Conservation (phyloP, 2,329 filamentous ascomycete species). For the Xylariales sp. region DNA sequence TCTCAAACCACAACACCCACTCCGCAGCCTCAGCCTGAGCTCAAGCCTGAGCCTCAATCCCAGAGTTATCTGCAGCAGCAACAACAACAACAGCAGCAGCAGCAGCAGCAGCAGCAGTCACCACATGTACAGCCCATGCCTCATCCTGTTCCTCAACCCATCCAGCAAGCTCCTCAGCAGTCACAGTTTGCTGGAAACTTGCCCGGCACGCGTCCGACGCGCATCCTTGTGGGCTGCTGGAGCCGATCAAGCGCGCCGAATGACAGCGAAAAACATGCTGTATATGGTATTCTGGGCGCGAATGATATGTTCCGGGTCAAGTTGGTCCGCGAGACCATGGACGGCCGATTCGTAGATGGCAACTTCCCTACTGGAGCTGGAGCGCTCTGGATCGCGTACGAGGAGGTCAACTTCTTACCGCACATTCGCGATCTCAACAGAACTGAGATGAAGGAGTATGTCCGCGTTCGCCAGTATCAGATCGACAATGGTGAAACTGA, state of each 20-base stretch:
- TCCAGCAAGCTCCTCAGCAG: not conserved
- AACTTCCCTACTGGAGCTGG: constrained; percentile 59
- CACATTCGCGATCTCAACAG: constrained; percentile 48
- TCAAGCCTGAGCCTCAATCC: not conserved
- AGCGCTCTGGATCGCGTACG: constrained; percentile 58
- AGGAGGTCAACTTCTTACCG: constrained; percentile 55
- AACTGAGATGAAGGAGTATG: constrained; percentile 60
- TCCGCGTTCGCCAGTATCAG: constrained; percentile 55
- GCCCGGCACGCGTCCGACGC: constrained; percentile 49
- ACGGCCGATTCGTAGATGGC: constrained; percentile 52
- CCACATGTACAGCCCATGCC: too few species aligned
- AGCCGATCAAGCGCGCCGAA: constrained; percentile 44
- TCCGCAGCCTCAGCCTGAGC: not conserved
- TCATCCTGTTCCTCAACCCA: not conserved
- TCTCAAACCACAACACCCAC: not conserved
- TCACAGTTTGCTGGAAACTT: constrained; percentile 25
- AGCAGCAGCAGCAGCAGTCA: not conserved
- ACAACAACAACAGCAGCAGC: not conserved
- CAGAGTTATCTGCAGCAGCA: constrained; percentile 1
- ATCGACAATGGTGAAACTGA: constrained; percentile 48
- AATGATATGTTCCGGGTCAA: constrained; percentile 65
- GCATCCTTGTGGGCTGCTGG: constrained; percentile 58
- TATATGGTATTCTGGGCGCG: constrained; percentile 57
- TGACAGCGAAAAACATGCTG: constrained; percentile 52
- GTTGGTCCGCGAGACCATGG: constrained; percentile 54